Conservation (phyloP, 179 eudicot species). For the Actinidia arguta region DNA sequence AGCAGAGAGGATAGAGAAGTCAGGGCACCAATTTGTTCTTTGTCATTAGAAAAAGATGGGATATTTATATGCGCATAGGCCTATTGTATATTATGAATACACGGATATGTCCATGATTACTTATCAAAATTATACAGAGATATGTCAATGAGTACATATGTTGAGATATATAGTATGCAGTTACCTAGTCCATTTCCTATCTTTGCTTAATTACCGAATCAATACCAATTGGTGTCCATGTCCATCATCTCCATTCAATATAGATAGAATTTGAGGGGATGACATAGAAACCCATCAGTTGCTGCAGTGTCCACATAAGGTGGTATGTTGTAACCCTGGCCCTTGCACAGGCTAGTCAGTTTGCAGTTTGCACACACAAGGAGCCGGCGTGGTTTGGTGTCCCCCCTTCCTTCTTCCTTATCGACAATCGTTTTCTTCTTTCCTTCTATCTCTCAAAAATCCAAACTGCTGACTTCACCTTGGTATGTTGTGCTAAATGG, state of each 20-base stretch:
- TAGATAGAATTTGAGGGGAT: neutral
- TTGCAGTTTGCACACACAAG: neutral
- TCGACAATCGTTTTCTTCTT: neutral
- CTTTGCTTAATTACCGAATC: too few relatives aligned
- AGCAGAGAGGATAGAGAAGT: constrained; percentile 8
- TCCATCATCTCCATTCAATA: neutral
- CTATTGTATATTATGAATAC: too few relatives aligned
- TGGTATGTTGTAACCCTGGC: neutral
- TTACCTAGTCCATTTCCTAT: neutral
- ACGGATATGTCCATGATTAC: too few relatives aligned
- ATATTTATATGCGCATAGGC: too few relatives aligned
- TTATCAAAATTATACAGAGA: neutral
- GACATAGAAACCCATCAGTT: too few relatives aligned
- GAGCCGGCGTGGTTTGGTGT: neutral
- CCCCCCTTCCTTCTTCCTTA: neutral
- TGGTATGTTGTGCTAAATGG: neutral
- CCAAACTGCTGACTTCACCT: neutral
- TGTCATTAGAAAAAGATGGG: neutral
- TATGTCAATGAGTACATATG: neutral
- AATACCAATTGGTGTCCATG: neutral
- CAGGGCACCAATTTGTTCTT: neutral
- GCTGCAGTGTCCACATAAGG: too few relatives aligned
- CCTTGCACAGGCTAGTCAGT: neutral
- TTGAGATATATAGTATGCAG: neutral
- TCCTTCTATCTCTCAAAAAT: neutral